Evolutionary conservation across 2,329 filamentous ascomycete species (phyloP), one percentile per base, ranked within the genome.

Genomic region (Verticillium tricorpus): DNA sequence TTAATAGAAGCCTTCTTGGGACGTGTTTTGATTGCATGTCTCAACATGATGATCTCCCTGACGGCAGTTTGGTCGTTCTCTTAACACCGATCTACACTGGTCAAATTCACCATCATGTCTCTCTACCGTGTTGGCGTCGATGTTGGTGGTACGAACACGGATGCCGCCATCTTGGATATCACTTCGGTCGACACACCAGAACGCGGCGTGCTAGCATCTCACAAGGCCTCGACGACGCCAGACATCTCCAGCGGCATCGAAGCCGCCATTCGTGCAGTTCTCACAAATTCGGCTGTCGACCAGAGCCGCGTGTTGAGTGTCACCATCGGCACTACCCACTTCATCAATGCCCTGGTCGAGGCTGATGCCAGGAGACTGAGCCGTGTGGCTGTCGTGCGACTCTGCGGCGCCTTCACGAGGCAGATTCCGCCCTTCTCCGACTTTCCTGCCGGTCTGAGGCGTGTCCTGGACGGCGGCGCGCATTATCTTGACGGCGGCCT

Each of bases 161-260:
- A 82, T 65, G 76, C 77, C 34, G 80, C 77, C 28, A 74, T 82
- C 59, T 71, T 82, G 32, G 77, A 81, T 66, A 67, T 78, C 61
- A 72, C 68, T n/a, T 72, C 73, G 14, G 62, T 69, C 8, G 68
- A 74, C 58, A 68, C 67, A 19, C 69, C 73, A 2, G 71, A 70
- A 19, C 74, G 77, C 50, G 77, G 78, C 25, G 77, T 82, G 9
- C 67, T 80, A 5, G 79, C 79, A 4, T 81, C 77, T 17, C 73
- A 78, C 69, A 84, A 84, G 68, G 76, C 80, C 3, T 71, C 78
- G 1, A 84, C 81, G 0, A 83, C 80, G 1, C 65, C 74, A n/a
- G 78, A 83, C 67, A 80, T 82, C 40, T 82, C 80, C 39, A 74
- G 72, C 58, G 82, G 81, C 22, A 81, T 84, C 32, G 74, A 78